Percentiles rank a stretch among this genome's conserved stretches.
phyloP scores from a whole-genome alignment of 768 basidiomycete species.

The Russula dissimulans region DNA sequence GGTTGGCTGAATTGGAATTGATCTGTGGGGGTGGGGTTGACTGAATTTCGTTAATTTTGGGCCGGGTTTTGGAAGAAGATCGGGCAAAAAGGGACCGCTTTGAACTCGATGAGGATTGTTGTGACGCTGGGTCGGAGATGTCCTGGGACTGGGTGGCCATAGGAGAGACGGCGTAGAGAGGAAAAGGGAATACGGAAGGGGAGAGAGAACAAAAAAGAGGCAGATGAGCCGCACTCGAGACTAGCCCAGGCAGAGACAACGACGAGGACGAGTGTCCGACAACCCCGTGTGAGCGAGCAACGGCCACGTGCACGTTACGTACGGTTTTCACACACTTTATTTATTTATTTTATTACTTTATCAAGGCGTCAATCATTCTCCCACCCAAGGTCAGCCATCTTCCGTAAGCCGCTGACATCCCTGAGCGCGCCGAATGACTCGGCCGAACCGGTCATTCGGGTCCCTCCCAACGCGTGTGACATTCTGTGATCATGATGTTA shows the following conservation, averaged over 20 bases:
- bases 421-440: slow-evolving; percentile 1
- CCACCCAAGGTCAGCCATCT: not conserved
- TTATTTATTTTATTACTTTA: not conserved
- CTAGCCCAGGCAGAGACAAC: not conserved
- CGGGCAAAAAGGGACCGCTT: slow-evolving; percentile 16
- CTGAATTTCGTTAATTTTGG: slow-evolving; percentile 13
- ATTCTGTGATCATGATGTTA: not conserved
- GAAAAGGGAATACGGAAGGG: not conserved
- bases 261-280: not conserved
- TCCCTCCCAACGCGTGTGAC: not conserved
- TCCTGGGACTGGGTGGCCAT: slow-evolving; percentile 7
- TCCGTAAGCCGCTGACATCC: not conserved
- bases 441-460: not conserved
- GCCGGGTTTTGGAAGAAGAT: slow-evolving; percentile 10
- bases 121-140: not conserved
- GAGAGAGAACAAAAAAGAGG: not conserved
- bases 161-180: not conserved
- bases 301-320: not conserved
- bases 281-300: too few relatives aligned
- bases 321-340: not conserved
- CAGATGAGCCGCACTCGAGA: not conserved
- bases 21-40: not conserved
- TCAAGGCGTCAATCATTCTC: not conserved
- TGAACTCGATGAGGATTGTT: not conserved
- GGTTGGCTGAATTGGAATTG: not conserved